Conservation (phyloP, 2,329 filamentous ascomycete genomes). For the Ascosphaera apis region DNA sequence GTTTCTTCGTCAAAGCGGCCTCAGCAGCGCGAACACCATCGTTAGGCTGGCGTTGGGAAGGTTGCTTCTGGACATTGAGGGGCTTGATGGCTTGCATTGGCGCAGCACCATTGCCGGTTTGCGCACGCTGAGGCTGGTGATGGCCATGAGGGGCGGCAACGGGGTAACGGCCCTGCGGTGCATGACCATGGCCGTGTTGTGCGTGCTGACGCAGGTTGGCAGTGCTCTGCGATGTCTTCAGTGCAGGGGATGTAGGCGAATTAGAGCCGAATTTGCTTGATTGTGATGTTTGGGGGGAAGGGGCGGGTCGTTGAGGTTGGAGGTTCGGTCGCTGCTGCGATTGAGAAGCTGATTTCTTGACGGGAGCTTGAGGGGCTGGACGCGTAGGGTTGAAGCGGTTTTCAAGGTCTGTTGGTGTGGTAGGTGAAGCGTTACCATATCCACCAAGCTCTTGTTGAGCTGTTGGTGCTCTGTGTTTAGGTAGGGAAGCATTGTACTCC, state of each 20-base stretch:
- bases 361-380: slow-evolving; percentile 59
- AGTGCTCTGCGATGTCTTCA: no score
- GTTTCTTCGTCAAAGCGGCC: slow-evolving; percentile 63
- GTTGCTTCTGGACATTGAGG: slow-evolving; percentile 52
- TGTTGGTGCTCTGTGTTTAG: slow-evolving; percentile 54
- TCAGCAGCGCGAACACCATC: slow-evolving; percentile 77
- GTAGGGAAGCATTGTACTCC: slow-evolving; percentile 73
- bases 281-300: slow-evolving; percentile 31
- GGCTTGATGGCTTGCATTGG: slow-evolving; percentile 43
- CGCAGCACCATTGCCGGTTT: slow-evolving; percentile 25
- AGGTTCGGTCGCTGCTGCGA: no score
- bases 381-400: slow-evolving; percentile 63
- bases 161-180: slow-evolving; percentile 13
- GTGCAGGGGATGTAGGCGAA: no score
- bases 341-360: no score
- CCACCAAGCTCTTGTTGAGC: slow-evolving; percentile 80
- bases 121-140: slow-evolving; percentile 19
- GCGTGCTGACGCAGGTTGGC: no score
- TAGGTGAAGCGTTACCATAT: slow-evolving; percentile 31
- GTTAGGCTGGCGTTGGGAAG: slow-evolving; percentile 21
- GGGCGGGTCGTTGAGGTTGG: slow-evolving; percentile 69
- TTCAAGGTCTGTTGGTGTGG: slow-evolving; percentile 24
- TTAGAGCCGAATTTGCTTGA: slow-evolving; percentile 1
- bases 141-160: slow-evolving; percentile 16
- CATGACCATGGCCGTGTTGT: no score